phyloP scores from a whole-genome alignment of 306 rosid species.

The Cicer chorassanicum region DNA sequence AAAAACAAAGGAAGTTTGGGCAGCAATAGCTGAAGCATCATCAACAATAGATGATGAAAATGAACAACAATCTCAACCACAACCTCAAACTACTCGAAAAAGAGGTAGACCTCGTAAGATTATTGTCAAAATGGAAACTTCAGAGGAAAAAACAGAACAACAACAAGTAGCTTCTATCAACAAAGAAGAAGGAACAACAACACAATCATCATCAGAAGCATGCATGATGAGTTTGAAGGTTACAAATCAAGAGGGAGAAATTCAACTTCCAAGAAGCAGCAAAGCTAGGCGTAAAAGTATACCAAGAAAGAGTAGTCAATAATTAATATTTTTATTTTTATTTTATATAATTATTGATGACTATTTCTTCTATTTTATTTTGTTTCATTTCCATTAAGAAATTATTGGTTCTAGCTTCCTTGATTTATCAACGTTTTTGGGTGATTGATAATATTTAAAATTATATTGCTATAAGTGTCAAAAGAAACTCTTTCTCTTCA shows the following conservation, averaged over 20 bases:
- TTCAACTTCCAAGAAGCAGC: constrained; percentile 59
- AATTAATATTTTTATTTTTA: neutral
- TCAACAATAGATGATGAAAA: constrained; percentile 51
- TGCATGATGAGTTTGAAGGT: constrained; percentile 9
- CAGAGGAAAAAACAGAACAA: constrained; percentile 34
- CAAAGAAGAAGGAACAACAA: constrained; percentile 27
- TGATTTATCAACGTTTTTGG: neutral
- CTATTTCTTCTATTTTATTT: neutral
- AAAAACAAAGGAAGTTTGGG: constrained; percentile 73
- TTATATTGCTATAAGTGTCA: neutral
- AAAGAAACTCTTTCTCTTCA: neutral
- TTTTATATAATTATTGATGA: neutral
- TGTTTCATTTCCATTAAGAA: constrained; percentile 29
- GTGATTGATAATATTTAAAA: neutral
- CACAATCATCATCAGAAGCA: constrained; percentile 42
- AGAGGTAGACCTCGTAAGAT: constrained; percentile 92
- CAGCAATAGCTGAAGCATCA: constrained; percentile 83
- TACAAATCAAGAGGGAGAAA: constrained; percentile 8
- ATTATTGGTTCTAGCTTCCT: neutral
- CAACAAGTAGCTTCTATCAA: neutral
- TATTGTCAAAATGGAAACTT: constrained; percentile 46
- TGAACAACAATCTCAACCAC: constrained; percentile 44
- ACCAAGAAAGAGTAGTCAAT: constrained; percentile 84
- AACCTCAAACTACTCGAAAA: constrained; percentile 66
- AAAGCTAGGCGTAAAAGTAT: constrained; percentile 80